Evolutionary conservation across 257 asterid genomes (phyloP), one percentile per base, ranked within the genome.

Genomic region (Petunia axillaris): DNA sequence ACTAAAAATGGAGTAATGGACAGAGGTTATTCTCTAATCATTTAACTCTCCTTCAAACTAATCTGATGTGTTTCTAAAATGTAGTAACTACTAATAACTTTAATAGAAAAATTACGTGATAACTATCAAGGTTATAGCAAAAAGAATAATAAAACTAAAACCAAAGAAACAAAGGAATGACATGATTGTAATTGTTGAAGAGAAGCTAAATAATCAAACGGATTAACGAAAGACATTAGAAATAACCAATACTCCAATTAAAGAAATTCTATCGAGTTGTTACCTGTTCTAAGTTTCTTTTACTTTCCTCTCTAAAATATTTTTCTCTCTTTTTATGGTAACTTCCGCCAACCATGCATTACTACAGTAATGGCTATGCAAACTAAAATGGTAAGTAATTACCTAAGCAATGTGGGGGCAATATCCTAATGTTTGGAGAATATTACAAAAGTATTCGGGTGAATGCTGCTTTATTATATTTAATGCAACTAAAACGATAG

Each of bases 331-430:
- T 25, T 25, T 25, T 25, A 25, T 25, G 25, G 25, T 25, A 25
- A 25, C 25, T 25, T 25, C 25, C 25, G 25, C 25, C 25, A 25
- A 25, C 25, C 25, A 25, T 25, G 25, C 25, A 25, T 25, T 25
- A 25, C 25, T 25, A 46, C 58, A 2, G 40, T 25, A 16, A 16
- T 46, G n/a, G 16, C 1, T 44, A 41, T 41, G 38, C n/a, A 44
- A 46, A 25, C n/a, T 15, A 67, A 66, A 40, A 41, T 66, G 40
- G 6, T 41, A 66, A 66, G 57, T 44, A 68, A 67, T 48, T 25
- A 50, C 57, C 57, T 52, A 52, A 52, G 11, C 57, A 68, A 44
- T 68, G 57, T 68, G 76, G 76, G 54, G 76, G n/a, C 3, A 16
- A 43, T 43, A 43, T 67, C 38, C 75, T 67, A 65, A 39, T 39